A percentile compares a stretch with the other conserved stretches of the same genome.
phyloP scores from a whole-genome alignment of 1,139 yeast genomes.

The Suzukiozyma palmioleophila region DNA sequence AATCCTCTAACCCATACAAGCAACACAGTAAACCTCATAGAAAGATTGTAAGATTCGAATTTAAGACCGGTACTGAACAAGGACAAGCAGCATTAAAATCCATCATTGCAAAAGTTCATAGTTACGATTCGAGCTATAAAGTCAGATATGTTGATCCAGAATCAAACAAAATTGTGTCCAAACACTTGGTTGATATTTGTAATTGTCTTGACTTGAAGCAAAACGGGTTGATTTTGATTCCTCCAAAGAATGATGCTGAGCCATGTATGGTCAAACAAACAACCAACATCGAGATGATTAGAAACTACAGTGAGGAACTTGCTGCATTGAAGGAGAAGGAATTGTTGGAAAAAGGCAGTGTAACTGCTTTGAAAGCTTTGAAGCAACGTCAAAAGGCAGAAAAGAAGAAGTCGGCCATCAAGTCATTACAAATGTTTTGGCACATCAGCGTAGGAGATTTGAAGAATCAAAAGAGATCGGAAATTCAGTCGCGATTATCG shows the following conservation, averaged over 20 bases:
- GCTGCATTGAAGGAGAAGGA: conserved; percentile 31
- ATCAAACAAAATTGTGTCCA: conserved; percentile 17
- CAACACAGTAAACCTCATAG: conserved; percentile 4
- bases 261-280: conserved; percentile 27
- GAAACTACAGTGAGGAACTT: conserved; percentile 26
- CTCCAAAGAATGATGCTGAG: conserved; percentile 15
- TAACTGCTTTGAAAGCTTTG: conserved; percentile 25
- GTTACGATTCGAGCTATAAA: conserved; percentile 16
- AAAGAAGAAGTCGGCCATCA: conserved; percentile 35
- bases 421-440: conserved; percentile 33
- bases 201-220: conserved; percentile 25
- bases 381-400: conserved; percentile 28
- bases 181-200: conserved; percentile 26
- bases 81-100: conserved; percentile 28
- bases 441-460: conserved; percentile 38
- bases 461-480: conserved; percentile 32
- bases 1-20: not conserved
- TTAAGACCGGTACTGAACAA: conserved; percentile 18
- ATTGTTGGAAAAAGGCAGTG: conserved; percentile 32
- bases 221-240: conserved; percentile 28
- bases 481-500: conserved; percentile 26
- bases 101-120: conserved; percentile 25
- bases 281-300: conserved; percentile 30
- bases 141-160: conserved; percentile 26
- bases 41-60: conserved; percentile 12